phyloP scores from a whole-genome alignment of 1,284 basidiomycete genomes.

The Malassezia furfur region DNA sequence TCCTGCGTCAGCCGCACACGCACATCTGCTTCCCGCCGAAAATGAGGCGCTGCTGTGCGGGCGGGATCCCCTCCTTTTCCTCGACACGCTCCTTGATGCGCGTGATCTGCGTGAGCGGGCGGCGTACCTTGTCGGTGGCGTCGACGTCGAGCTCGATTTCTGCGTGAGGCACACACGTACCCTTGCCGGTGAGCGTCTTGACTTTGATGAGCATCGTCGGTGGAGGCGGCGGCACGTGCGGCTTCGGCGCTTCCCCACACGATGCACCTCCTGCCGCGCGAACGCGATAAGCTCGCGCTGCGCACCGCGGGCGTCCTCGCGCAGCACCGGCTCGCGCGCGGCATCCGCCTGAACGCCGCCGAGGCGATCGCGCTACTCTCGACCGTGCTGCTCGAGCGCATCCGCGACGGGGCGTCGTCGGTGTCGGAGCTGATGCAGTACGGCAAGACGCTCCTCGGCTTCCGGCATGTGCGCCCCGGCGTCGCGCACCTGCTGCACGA shows the following conservation, averaged over 20 bases:
- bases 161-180: slow-evolving; percentile 51
- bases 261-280: slow-evolving; percentile 45
- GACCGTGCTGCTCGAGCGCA: slow-evolving; percentile 80
- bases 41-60: slow-evolving; percentile 90
- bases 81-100: slow-evolving; percentile 98
- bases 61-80: slow-evolving; percentile 96
- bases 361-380: slow-evolving; percentile 86
- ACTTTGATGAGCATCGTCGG: slow-evolving; percentile 44
- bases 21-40: slow-evolving; percentile 91
- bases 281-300: slow-evolving; percentile 43
- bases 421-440: slow-evolving; percentile 75
- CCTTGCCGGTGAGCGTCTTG: slow-evolving; percentile 84
- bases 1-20: slow-evolving; percentile 50
- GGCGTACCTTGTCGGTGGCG: slow-evolving; percentile 69
- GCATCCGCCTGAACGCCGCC: slow-evolving; percentile 70
- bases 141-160: slow-evolving; percentile 96
- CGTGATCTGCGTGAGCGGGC: slow-evolving; percentile 58
- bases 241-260: not conserved
- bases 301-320: slow-evolving; percentile 56
- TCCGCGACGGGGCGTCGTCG: slow-evolving; percentile 80
- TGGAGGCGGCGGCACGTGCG: not conserved
- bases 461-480: slow-evolving; percentile 76
- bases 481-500: slow-evolving; percentile 48
- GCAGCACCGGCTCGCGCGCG: slow-evolving; percentile 85
- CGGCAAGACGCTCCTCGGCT: slow-evolving; percentile 70